These are phyloP conservation scores for Saxispiralis lemnorum DNA, from an alignment of 495 filamentous ascomycete species.

Conservation along the genomic window DNA sequence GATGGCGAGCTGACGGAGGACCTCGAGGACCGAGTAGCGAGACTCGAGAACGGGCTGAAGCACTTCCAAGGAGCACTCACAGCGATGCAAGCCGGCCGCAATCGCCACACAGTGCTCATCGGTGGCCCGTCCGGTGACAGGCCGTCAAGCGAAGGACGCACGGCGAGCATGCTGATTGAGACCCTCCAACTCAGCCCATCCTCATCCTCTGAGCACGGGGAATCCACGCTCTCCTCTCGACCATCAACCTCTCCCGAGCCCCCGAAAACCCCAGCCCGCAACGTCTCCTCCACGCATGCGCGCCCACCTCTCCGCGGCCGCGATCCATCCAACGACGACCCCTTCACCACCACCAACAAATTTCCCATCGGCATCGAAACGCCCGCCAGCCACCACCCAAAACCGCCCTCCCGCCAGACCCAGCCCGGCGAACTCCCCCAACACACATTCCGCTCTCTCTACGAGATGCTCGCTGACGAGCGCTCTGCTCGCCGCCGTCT, in stretches of 20 bases:
- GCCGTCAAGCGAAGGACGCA: conserved; percentile 1
- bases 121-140: conserved; percentile 2
- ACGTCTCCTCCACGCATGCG: neutral
- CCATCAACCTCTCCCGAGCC: conserved; percentile 10
- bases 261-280: conserved; percentile 3
- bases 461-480: conserved; percentile 13
- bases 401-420: neutral
- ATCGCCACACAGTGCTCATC: conserved; percentile 9
- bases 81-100: conserved; percentile 9
- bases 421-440: neutral
- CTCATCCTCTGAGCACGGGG: neutral
- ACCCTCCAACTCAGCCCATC: conserved; percentile 1
- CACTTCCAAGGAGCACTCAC: conserved; percentile 8
- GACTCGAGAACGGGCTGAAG: conserved; percentile 10
- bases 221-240: neutral
- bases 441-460: conserved; percentile 12
- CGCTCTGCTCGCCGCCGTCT: conserved; percentile 13
- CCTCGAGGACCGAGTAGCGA: conserved; percentile 13
- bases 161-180: conserved; percentile 14
- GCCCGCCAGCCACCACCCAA: neutral
- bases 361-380: neutral
- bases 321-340: neutral
- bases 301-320: neutral
- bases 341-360: neutral
- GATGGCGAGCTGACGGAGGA: conserved; percentile 3